Evolutionary conservation across 2,329 filamentous ascomycete species (phyloP).

Genomic region (Microsporum canis): DNA sequence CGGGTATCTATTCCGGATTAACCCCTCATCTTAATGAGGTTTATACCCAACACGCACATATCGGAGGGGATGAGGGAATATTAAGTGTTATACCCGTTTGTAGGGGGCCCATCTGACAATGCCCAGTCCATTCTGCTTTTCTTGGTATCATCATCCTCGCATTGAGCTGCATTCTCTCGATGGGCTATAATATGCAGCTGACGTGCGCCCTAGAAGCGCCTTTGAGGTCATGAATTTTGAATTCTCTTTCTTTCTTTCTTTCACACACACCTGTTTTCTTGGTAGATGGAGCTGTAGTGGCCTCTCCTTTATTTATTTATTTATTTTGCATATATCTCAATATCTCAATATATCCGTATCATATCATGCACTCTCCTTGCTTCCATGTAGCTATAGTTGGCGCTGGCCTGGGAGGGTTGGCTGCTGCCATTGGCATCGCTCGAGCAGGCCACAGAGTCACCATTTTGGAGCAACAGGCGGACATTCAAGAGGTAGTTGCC

Average conservation of each 20-base stretch:
- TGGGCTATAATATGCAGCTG: neutral
- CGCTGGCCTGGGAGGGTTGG: conserved; percentile 17
- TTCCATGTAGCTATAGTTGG: conserved; percentile 16
- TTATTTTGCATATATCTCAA: neutral
- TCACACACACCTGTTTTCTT: neutral
- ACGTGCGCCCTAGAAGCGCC: neutral
- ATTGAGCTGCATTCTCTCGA: too few relatives aligned
- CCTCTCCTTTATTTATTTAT: neutral
- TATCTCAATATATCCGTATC: neutral
- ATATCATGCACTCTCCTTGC: neutral
- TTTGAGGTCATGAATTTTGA: neutral
- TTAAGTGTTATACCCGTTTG: neutral
- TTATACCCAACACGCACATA: neutral
- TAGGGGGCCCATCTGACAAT: neutral
- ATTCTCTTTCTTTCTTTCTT: neutral
- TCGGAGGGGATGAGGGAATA: neutral
- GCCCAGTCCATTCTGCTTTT: neutral
- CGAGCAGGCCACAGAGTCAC: conserved; percentile 16
- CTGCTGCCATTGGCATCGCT: conserved; percentile 16
- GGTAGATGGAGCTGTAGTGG: neutral
- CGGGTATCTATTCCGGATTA: neutral
- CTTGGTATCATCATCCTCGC: neutral
- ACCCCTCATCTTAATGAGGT: neutral
- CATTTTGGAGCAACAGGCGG: conserved; percentile 29
- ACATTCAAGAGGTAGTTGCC: conserved; percentile 28